A percentile compares a stretch with the other conserved stretches of the same genome.
These are phyloP conservation scores for Suillus luteus DNA, from an alignment of 768 basidiomycete genomes.

Conservation along the genomic window DNA sequence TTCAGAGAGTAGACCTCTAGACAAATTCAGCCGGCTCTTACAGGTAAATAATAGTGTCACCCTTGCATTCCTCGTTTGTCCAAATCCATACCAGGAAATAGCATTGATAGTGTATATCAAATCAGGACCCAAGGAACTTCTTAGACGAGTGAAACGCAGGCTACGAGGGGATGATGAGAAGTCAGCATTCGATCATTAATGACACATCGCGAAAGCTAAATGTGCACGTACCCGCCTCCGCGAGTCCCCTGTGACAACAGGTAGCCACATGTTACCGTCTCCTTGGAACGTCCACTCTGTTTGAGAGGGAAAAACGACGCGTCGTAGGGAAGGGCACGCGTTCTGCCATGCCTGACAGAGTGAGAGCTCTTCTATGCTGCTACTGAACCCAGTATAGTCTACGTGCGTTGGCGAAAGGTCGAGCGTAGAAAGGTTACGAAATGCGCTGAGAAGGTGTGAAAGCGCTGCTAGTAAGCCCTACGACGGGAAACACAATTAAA, in stretches of 20 bases:
- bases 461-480: slow-evolving; percentile 62
- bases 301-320: slow-evolving; percentile 57
- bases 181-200: background rate
- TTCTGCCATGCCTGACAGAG: slow-evolving; percentile 57
- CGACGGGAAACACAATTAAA: slow-evolving; percentile 11
- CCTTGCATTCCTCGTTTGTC: no score
- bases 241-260: slow-evolving; percentile 11
- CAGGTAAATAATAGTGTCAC: background rate
- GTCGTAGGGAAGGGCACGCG: slow-evolving; percentile 54
- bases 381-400: slow-evolving; percentile 40
- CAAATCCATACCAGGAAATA: background rate
- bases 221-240: slow-evolving; percentile 8
- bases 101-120: background rate
- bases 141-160: slow-evolving; percentile 14
- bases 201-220: background rate
- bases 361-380: slow-evolving; percentile 47
- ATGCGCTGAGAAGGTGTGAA: slow-evolving; percentile 55
- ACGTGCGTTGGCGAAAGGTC: slow-evolving; percentile 65
- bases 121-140: slow-evolving; percentile 9
- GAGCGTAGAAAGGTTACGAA: slow-evolving; percentile 49
- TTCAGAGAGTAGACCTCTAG: background rate
- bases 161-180: background rate
- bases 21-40: background rate
- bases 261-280: slow-evolving; percentile 37
- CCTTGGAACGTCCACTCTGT: slow-evolving; percentile 49